These are phyloP conservation scores for Mycena haematopus DNA, from an alignment of 768 basidiomycete genomes.

Conservation along the genomic window DNA sequence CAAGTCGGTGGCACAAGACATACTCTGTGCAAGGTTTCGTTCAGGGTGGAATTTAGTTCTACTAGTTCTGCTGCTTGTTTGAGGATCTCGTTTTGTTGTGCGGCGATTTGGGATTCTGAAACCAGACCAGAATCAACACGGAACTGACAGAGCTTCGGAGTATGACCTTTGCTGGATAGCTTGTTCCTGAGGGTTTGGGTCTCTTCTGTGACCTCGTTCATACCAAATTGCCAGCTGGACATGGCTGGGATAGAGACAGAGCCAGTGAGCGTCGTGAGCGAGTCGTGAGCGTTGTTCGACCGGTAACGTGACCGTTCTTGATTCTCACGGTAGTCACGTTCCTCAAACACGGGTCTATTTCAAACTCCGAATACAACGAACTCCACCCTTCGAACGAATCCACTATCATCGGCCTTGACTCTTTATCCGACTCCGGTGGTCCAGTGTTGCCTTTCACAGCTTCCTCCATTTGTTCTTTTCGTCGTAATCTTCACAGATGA, in stretches of 20 bases:
- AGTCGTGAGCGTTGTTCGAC: conserved; percentile 10
- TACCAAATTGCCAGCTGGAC: conserved; percentile 55
- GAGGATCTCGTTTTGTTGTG: conserved; percentile 50
- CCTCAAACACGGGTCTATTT: too few species aligned
- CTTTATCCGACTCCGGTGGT: too few species aligned
- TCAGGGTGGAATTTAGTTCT: conserved; percentile 48
- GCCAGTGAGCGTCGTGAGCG: neutral
- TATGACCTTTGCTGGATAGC: conserved; percentile 56
- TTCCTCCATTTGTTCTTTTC: neutral
- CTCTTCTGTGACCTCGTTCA: conserved; percentile 55
- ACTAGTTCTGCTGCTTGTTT: conserved; percentile 50
- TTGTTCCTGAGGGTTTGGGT: conserved; percentile 54
- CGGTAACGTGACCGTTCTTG: conserved; percentile 5
- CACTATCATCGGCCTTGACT: too few species aligned
- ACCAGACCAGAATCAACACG: conserved; percentile 24
- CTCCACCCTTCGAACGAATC: too few species aligned
- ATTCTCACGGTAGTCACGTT: neutral
- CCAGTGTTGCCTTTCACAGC: neutral
- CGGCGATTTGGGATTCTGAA: conserved; percentile 56
- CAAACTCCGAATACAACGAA: too few species aligned
- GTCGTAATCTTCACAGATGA: neutral
- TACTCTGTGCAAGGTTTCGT: conserved; percentile 57
- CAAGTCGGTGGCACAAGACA: conserved; percentile 1
- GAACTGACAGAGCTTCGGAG: neutral
- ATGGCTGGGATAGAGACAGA: conserved; percentile 41